These are phyloP conservation scores for Trematosphaeria pertusa DNA, from an alignment of 2,329 filamentous ascomycete genomes.

Conservation along the genomic window DNA sequence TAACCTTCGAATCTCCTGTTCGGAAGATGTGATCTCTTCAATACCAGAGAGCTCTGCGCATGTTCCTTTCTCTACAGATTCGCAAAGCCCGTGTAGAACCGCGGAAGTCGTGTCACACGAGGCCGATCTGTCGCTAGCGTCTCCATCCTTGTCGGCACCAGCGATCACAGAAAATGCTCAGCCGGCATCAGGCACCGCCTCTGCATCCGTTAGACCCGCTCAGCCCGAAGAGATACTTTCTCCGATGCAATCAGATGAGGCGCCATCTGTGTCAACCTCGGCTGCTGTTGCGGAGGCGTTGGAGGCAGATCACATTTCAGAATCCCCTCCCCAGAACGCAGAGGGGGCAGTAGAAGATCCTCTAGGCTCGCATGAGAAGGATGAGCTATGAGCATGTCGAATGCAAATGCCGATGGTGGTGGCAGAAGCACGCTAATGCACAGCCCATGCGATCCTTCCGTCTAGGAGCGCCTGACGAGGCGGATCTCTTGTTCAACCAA, in stretches of 20 bases:
- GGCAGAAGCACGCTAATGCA: too few species aligned
- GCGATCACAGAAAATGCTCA: neutral
- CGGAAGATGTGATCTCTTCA: too few species aligned
- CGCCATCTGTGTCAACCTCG: neutral
- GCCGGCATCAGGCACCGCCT: neutral
- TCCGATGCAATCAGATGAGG: neutral
- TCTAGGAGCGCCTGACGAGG: too few species aligned
- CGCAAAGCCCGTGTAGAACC: too few species aligned
- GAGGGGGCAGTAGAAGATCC: neutral
- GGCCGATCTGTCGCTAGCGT: neutral
- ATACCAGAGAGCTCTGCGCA: too few species aligned
- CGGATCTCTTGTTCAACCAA: too few species aligned
- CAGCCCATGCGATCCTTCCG: too few species aligned
- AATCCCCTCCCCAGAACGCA: neutral
- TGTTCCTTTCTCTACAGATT: too few species aligned
- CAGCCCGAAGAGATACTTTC: neutral
- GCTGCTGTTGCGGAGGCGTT: neutral
- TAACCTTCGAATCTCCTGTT: neutral
- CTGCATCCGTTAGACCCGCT: too few species aligned
- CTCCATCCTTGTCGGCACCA: neutral
- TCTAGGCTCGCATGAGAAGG: neutral
- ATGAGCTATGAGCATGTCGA: constrained; percentile 4
- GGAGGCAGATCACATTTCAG: neutral
- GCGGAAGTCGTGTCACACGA: too few species aligned
- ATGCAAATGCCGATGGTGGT: too few species aligned